These are phyloP conservation scores for Chaetomidium leptoderma DNA, from an alignment of 495 filamentous ascomycete species.

Conservation along the genomic window DNA sequence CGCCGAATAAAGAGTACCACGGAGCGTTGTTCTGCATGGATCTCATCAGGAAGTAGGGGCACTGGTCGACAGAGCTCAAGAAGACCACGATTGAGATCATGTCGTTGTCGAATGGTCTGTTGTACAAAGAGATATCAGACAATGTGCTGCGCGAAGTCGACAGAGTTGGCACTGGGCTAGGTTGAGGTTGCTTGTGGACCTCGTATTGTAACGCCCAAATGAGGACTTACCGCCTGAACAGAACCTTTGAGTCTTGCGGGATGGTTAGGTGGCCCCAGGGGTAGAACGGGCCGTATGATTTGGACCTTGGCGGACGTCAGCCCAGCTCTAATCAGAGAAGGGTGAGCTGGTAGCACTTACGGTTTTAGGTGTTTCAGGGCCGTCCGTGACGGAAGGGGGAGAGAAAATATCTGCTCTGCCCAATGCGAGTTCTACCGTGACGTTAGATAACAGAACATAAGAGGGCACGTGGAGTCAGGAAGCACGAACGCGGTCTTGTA, in stretches of 20 bases:
- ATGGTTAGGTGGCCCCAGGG: slow-evolving; percentile 42
- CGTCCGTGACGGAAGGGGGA: slow-evolving; percentile 48
- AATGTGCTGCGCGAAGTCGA: neutral
- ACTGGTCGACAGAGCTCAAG: slow-evolving; percentile 37
- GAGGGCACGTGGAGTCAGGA: neutral
- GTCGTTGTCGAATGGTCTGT: slow-evolving; percentile 50
- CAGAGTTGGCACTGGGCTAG: neutral
- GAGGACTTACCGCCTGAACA: slow-evolving; percentile 47
- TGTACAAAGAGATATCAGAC: neutral
- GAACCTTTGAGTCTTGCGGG: slow-evolving; percentile 42
- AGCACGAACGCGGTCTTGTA: slow-evolving; percentile 30
- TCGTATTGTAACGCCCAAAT: neutral
- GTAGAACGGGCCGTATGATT: slow-evolving; percentile 37
- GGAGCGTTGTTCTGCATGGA: slow-evolving; percentile 36
- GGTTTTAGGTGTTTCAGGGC: slow-evolving; percentile 41
- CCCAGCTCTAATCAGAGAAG: neutral
- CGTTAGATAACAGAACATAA: neutral
- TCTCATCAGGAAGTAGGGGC: slow-evolving; percentile 42
- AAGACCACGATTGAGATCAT: slow-evolving; percentile 47
- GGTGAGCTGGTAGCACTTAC: slow-evolving; percentile 12
- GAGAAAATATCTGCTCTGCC: slow-evolving; percentile 55
- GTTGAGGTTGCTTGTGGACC: too few relatives aligned
- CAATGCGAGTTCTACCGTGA: slow-evolving; percentile 33
- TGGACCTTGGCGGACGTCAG: slow-evolving; percentile 26
- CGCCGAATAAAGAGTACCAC: slow-evolving; percentile 46